A percentile compares a stretch with the other conserved stretches of the same genome.
phyloP scores from a whole-genome alignment of 2,329 filamentous ascomycete genomes.

The Colletotrichum karsti region DNA sequence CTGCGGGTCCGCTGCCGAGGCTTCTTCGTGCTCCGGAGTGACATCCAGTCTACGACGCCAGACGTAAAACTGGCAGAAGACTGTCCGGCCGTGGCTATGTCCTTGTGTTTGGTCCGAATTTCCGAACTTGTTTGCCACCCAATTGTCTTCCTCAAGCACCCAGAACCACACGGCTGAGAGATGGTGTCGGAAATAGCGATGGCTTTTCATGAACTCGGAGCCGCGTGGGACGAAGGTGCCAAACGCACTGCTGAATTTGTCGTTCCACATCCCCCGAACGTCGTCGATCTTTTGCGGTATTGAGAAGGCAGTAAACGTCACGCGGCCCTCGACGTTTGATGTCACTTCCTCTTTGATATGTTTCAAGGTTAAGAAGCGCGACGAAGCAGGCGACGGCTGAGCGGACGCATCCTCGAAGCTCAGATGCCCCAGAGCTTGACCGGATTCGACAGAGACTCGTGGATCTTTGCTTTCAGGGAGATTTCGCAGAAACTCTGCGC shows the following conservation, averaged over 20 bases:
- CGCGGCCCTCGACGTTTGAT: conserved; percentile 8
- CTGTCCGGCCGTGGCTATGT: conserved; percentile 11
- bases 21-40: conserved; percentile 26
- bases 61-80: conserved; percentile 26
- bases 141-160: conserved; percentile 20
- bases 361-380: neutral
- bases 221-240: neutral
- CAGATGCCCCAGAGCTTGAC: neutral
- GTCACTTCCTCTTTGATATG: neutral
- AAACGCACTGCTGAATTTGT: neutral
- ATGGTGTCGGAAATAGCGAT: neutral
- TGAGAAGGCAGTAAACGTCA: conserved; percentile 16
- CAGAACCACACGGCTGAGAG: neutral
- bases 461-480: conserved; percentile 13
- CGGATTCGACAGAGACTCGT: neutral
- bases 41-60: conserved; percentile 1
- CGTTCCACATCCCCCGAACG: neutral
- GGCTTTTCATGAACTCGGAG: neutral
- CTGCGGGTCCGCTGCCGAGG: conserved; percentile 17
- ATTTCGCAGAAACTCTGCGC: conserved; percentile 29
- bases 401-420: neutral
- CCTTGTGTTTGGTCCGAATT: neutral
- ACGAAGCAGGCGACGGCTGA: neutral
- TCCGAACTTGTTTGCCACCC: conserved; percentile 16
- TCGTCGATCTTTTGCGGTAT: conserved; percentile 8